Percentiles rank a stretch among this genome's conserved stretches.
Conservation (phyloP, 2,329 filamentous ascomycete species). For the Colletotrichum truncatum region DNA sequence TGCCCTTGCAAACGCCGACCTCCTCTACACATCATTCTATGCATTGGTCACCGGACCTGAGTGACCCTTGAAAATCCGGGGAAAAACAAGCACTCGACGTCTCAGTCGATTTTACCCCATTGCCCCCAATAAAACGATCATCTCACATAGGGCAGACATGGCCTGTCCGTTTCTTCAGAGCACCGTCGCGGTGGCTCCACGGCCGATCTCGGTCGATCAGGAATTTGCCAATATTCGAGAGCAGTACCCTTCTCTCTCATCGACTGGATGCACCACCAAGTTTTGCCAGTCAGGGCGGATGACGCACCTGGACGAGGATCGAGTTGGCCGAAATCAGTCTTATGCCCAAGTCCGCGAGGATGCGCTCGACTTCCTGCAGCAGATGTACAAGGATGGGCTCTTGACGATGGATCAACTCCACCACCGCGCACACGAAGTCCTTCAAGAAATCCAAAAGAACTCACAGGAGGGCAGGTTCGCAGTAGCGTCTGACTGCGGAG, state of each 20-base stretch:
- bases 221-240: conserved; percentile 28
- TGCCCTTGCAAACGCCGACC: neutral
- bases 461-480: conserved; percentile 21
- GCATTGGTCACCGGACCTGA: neutral
- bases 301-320: conserved; percentile 28
- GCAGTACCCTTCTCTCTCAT: conserved; percentile 19
- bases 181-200: conserved; percentile 17
- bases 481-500: neutral
- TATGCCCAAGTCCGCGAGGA: conserved; percentile 28
- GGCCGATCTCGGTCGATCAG: conserved; percentile 17
- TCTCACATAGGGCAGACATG: neutral
- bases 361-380: conserved; percentile 24
- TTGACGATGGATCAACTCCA: conserved; percentile 20
- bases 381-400: conserved; percentile 23
- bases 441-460: conserved; percentile 27
- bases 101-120: neutral
- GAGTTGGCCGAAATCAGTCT: conserved; percentile 25
- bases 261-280: conserved; percentile 20
- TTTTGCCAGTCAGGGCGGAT: conserved; percentile 27
- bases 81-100: neutral
- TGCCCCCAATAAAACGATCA: neutral
- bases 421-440: conserved; percentile 17
- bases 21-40: neutral
- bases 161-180: conserved; percentile 26
- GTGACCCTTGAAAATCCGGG: neutral